Base-by-base conservation (phyloP, 2,329 filamentous ascomycete genomes). In the Trichoderma oligosporum region DNA sequence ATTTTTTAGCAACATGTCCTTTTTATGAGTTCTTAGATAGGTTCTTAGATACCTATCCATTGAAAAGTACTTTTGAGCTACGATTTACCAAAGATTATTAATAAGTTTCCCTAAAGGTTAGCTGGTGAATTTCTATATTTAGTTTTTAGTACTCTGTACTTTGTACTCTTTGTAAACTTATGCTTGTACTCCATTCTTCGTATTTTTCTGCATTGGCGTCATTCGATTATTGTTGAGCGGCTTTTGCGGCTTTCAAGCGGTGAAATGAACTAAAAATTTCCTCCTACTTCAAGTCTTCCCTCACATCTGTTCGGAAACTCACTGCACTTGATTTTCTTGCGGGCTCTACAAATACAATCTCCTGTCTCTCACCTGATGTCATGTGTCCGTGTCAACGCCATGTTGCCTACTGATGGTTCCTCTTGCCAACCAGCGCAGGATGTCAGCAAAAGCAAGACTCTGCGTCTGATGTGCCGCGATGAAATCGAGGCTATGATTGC, bases 381-480 rank as follows among this genome's bases (percentile, higher is more conserved):
- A 27, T 45, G n/a, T 45, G 35, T 33, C 22, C 45, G 27, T 16
- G 1, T 22, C 22, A 14, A 29, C 76, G 45, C 8, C 14, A 58
- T 58, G 56, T 6, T 16, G 25, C 36, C 31, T 11, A 45, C 8
- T 20, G 35, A 27, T 8, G 33, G 20, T 44, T 33, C 29, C 20
- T 22, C 33, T 38, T 25, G 42, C 18, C 56, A 45, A 18, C 49
- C 29, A 29, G 35, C 42, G 24, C 48, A 41, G 41, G 24, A 27
- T 35, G 41, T 16, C 24, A 33, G 22, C 29, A 36, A 20, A 11
- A 46, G 18, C 36, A 36, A 25, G 27, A 29, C 31, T n/a, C 51
- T 60, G 11, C 45, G 45, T 20, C 14, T 60, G 33, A 57, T 60
- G 58, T 49, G 48, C 44, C 58, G 58, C n/a, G 56, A 54, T 44